A percentile compares a stretch with the other conserved stretches of the same genome.
Conservation (phyloP, 768 basidiomycete genomes). For the Terana coerulea region DNA sequence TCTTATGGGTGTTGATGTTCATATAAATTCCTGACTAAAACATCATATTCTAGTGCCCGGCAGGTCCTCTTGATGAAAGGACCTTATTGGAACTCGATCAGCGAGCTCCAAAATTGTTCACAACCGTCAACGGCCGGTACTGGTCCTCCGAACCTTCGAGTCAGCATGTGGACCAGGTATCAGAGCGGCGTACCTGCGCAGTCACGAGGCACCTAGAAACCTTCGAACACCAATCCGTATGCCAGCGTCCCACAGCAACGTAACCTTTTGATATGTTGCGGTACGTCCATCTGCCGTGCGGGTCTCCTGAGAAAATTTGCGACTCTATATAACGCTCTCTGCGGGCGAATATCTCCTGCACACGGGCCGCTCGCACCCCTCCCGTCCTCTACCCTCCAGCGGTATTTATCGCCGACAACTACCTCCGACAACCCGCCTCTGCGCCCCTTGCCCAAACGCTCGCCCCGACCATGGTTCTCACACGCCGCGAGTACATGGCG, state of each 20-base stretch:
- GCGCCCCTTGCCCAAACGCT: background rate
- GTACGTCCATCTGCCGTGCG: background rate
- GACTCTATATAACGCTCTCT: background rate
- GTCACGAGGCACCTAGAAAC: background rate
- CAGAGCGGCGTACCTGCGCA: background rate
- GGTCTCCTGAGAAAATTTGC: background rate
- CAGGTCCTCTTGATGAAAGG: too few species aligned
- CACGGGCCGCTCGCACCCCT: background rate
- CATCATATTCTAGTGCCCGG: too few species aligned
- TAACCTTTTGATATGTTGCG: too few species aligned
- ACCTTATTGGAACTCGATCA: too few species aligned
- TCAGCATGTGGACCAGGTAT: background rate
- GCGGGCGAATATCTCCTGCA: background rate
- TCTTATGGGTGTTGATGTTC: too few species aligned
- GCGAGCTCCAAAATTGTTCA: too few species aligned
- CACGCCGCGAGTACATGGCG: conserved; percentile 1
- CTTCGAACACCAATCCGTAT: background rate
- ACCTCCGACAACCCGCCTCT: background rate
- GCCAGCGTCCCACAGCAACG: background rate
- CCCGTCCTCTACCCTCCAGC: background rate
- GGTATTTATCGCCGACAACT: too few species aligned
- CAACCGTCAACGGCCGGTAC: too few species aligned
- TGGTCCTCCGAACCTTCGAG: too few species aligned
- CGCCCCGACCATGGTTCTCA: conserved; percentile 1
- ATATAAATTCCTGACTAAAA: too few species aligned